Evolutionary conservation across 495 filamentous ascomycete species (phyloP).

Genomic region (Neurospora intermedia): DNA sequence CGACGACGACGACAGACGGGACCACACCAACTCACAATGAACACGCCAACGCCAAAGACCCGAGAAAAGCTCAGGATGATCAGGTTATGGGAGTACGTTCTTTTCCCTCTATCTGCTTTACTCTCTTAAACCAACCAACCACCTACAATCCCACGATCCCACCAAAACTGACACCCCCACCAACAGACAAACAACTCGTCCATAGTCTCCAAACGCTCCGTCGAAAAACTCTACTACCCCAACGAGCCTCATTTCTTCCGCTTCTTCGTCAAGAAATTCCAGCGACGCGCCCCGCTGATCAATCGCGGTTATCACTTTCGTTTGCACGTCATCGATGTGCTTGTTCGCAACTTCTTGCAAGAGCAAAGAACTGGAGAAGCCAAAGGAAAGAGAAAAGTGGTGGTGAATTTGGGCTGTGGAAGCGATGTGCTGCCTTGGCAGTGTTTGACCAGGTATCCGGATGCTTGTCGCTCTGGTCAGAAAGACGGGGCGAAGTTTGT

Average conservation of each 20-base stretch:
- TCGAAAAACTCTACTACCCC: slow-evolving; percentile 70
- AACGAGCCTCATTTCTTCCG: slow-evolving; percentile 71
- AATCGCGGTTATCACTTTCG: slow-evolving; percentile 83
- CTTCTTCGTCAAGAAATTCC: slow-evolving; percentile 75
- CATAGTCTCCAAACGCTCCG: slow-evolving; percentile 82
- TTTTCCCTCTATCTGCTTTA: not conserved
- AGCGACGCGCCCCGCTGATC: slow-evolving; percentile 70
- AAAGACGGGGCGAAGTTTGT: slow-evolving; percentile 49
- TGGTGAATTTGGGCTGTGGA: slow-evolving; percentile 62
- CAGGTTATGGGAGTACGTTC: slow-evolving; percentile 57
- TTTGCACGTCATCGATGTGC: slow-evolving; percentile 67
- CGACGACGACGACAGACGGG: not conserved
- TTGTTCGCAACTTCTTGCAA: slow-evolving; percentile 59
- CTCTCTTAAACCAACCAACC: too few relatives aligned
- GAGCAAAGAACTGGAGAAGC: slow-evolving; percentile 25
- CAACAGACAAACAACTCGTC: slow-evolving; percentile 79
- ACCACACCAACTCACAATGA: not conserved
- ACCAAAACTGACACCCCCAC: too few relatives aligned
- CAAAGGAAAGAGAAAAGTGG: slow-evolving; percentile 48
- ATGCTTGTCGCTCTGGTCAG: slow-evolving; percentile 25
- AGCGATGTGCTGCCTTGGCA: slow-evolving; percentile 91
- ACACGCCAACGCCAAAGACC: not conserved
- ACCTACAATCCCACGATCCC: not conserved
- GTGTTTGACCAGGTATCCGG: slow-evolving; percentile 53
- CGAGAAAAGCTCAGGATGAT: slow-evolving; percentile 41